Evolutionary conservation across 495 filamentous ascomycete species (phyloP).

Genomic region (Trichoderma reesei): DNA sequence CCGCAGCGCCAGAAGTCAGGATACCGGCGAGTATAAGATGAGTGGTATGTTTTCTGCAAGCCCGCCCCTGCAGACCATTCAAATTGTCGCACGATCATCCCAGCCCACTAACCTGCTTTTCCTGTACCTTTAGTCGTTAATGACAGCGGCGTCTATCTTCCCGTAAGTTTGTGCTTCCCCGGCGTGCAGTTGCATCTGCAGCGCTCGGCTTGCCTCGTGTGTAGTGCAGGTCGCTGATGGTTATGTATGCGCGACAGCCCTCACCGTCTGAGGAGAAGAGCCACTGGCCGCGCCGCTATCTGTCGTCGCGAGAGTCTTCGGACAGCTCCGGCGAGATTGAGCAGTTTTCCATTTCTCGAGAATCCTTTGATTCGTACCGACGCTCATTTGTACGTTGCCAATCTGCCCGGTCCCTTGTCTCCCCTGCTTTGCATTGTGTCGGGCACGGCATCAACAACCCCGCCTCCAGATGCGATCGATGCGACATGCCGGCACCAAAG

Average conservation of each 20-base stretch:
- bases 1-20: slow-evolving; percentile 42
- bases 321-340: slow-evolving; percentile 72
- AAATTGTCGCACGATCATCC: slow-evolving; percentile 4
- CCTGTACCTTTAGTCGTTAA: slow-evolving; percentile 63
- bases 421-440: background rate
- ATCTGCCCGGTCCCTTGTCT: background rate
- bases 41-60: slow-evolving; percentile 49
- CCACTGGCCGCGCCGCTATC: slow-evolving; percentile 71
- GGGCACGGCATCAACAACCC: background rate
- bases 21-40: slow-evolving; percentile 70
- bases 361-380: slow-evolving; percentile 96
- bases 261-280: slow-evolving; percentile 80
- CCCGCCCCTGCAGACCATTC: slow-evolving; percentile 1
- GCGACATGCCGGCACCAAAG: background rate
- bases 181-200: background rate
- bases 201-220: background rate
- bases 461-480: background rate
- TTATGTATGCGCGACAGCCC: slow-evolving; percentile 43
- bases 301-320: slow-evolving; percentile 57
- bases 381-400: slow-evolving; percentile 73
- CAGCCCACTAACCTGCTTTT: slow-evolving; percentile 17
- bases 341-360: slow-evolving; percentile 91
- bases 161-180: slow-evolving; percentile 44
- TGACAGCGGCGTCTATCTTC: slow-evolving; percentile 92
- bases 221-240: slow-evolving; percentile 14